These are phyloP conservation scores for Diospyros kaki DNA, from an alignment of 148 eudicot genomes.

Conservation along the genomic window DNA sequence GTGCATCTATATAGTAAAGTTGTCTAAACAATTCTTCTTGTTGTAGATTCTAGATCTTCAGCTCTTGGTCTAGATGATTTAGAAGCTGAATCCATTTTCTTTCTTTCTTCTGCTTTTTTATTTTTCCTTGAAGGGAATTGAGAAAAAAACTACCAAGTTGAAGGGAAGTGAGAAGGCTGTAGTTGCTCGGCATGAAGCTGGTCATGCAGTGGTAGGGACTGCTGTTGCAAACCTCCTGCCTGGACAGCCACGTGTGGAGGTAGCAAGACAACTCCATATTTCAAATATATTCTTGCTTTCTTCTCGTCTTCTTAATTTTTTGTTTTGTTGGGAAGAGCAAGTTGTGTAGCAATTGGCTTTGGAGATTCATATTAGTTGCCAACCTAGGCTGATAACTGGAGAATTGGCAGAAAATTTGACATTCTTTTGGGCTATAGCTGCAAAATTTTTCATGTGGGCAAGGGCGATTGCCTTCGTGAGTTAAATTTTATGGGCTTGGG, in stretches of 20 bases:
- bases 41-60: too few species aligned
- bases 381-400: not conserved
- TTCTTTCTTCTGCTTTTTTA: not conserved
- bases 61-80: too few species aligned
- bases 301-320: not conserved
- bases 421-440: slow-evolving; percentile 2
- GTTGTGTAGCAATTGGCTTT: not conserved
- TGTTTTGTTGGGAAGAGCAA: not conserved
- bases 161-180: slow-evolving; percentile 91
- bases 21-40: too few species aligned
- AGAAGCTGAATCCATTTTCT: not conserved
- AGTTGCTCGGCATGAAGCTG: slow-evolving; percentile 98
- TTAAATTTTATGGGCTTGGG: not conserved
- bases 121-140: slow-evolving; percentile 62
- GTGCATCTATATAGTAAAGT: not conserved
- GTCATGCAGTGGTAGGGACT: slow-evolving; percentile 96
- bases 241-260: slow-evolving; percentile 97
- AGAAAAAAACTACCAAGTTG: slow-evolving; percentile 84
- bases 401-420: not conserved
- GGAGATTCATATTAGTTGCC: slow-evolving; percentile 5
- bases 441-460: not conserved
- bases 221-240: slow-evolving; percentile 90
- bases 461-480: not conserved
- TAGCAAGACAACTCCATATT: slow-evolving; percentile 15
- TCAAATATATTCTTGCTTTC: not conserved